phyloP scores from a whole-genome alignment of 805 yeast species.

The Yamadazyma olivae region DNA sequence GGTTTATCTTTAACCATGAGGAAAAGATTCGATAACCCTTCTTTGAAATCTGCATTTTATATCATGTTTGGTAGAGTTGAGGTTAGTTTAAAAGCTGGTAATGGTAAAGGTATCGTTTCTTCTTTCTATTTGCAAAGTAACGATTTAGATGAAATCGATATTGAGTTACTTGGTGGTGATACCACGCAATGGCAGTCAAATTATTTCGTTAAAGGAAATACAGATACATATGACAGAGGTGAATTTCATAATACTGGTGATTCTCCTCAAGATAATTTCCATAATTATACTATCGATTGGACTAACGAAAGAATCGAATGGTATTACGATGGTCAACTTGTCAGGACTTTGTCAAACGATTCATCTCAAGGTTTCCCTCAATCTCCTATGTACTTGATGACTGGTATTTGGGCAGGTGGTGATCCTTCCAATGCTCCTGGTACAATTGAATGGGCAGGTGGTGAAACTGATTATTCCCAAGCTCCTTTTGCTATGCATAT shows the following conservation, averaged over 20 bases:
- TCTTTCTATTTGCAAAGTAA: constrained; percentile 76
- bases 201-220: constrained; percentile 76
- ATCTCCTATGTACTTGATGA: constrained; percentile 69
- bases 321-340: constrained; percentile 64
- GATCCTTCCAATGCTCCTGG: constrained; percentile 61
- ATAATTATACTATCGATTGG: constrained; percentile 85
- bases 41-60: constrained; percentile 69
- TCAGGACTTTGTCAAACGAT: constrained; percentile 57
- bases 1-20: constrained; percentile 61
- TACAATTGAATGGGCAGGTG: constrained; percentile 81
- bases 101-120: constrained; percentile 75
- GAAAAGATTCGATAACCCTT: constrained; percentile 69
- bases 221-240: constrained; percentile 77
- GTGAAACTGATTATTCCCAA: constrained; percentile 55
- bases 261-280: constrained; percentile 56
- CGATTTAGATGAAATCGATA: constrained; percentile 82
- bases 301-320: constrained; percentile 58
- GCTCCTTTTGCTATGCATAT: constrained; percentile 70
- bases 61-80: constrained; percentile 85
- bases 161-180: constrained; percentile 85
- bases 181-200: constrained; percentile 69
- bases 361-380: constrained; percentile 77
- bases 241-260: constrained; percentile 52
- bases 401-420: constrained; percentile 82
- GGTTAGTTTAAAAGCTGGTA: constrained; percentile 63